Conservation (phyloP, 192 early-diverging fungal species). For the Jimgerdemannia lactiflua region DNA sequence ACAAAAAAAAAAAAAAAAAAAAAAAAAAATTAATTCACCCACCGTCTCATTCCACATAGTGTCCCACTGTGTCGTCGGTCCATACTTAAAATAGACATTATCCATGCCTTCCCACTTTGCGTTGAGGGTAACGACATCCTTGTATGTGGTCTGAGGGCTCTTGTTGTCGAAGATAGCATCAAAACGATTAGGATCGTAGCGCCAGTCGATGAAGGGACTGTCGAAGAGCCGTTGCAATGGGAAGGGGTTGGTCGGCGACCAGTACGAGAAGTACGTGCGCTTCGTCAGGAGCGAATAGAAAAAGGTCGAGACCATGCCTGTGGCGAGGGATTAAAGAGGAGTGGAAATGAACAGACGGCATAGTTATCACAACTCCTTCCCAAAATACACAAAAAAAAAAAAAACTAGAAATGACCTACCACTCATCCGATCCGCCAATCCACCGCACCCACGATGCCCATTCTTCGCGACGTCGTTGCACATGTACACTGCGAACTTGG, state of each 20-base stretch:
- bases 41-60: conserved; percentile 23
- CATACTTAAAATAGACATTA: conserved; percentile 22
- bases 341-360: neutral
- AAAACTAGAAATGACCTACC: conserved; percentile 19
- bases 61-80: conserved; percentile 23
- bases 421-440: conserved; percentile 42
- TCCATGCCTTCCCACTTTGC: conserved; percentile 17
- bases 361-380: neutral
- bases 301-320: conserved; percentile 46
- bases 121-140: conserved; percentile 27
- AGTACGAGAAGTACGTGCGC: conserved; percentile 36
- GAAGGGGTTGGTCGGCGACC: conserved; percentile 30
- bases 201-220: conserved; percentile 38
- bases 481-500: conserved; percentile 30
- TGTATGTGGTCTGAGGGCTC: conserved; percentile 8
- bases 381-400: neutral
- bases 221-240: conserved; percentile 37
- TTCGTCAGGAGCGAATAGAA: conserved; percentile 38
- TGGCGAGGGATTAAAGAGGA: neutral
- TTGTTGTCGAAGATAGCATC: conserved; percentile 10
- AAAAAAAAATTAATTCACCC: conserved; percentile 3
- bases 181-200: conserved; percentile 23
- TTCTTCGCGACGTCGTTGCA: conserved; percentile 29
- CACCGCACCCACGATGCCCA: conserved; percentile 41
- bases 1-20: too few species aligned